Evolutionary conservation across 2,329 filamentous ascomycete genomes (phyloP), one percentile per base, ranked within the genome.

Genomic region (Didymella pinodella): DNA sequence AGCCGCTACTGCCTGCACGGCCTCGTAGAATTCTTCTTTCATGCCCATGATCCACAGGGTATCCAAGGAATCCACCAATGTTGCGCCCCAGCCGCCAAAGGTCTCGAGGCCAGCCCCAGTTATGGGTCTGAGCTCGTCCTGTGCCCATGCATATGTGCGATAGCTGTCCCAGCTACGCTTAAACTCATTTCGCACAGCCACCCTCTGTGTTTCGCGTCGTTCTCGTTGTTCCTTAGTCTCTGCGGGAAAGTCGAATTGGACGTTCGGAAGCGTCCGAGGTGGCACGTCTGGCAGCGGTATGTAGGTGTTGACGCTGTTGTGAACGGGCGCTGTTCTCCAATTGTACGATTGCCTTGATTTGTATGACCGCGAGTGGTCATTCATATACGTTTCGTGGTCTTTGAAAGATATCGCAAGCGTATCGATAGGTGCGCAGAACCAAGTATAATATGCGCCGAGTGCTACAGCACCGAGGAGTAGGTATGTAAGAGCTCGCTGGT

Each of bases 31-130:
- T 20, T 83, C 81, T 2, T 78, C 72, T 54, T 80, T 80, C 61
- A 82, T 63, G 7, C 75, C 80, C 79, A 82, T 81, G 48, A 82
- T 82, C 79, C 79, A 82, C 11, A 82, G 68, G 4, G 77, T 80
- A 58, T 82, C 81, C 25, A 82, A 68, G 25, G 77, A 76, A 62
- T 82, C 80, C 12, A 83, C 79, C 26, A 83, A 59, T 22, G 76
- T 82, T 10, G 80, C 81, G 22, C 76, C 80, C 81, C 81, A 83
- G 32, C 80, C 81, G 6, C 81, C 80, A 62, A 82, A 83, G 6
- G 74, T 72, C 61, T 81, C 72, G n/a, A 70, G 69, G 2, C 65
- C 68, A 25, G 68, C 63, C 7, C 77, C 79, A 29, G 73, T 74
- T 2, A 81, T 61, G 4, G 81, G 81, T 29, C 67, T 71, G 12